A percentile compares a stretch with the other conserved stretches of the same genome.
These are phyloP conservation scores for Pseudomicrostroma phylloplanum DNA, from an alignment of 1,284 basidiomycete genomes.

Conservation along the genomic window DNA sequence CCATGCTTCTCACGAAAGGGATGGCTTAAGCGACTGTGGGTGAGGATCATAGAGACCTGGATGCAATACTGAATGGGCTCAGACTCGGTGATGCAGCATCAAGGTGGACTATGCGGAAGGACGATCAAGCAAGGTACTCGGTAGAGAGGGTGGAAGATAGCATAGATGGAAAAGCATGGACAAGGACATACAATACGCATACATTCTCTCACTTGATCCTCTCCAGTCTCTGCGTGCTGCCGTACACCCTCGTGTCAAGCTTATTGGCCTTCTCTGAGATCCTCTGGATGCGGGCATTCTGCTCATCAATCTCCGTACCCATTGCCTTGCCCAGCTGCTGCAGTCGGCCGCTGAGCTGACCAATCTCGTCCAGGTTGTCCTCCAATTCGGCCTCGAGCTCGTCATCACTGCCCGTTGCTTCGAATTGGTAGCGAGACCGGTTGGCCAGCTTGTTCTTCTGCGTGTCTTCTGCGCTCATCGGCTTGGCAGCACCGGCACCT, in stretches of 20 bases:
- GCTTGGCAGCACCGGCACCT: slow-evolving; percentile 54
- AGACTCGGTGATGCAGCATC: too few species aligned
- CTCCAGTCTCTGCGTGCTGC: slow-evolving; percentile 36
- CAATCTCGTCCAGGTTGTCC: slow-evolving; percentile 82
- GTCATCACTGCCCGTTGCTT: slow-evolving; percentile 89
- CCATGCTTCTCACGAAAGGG: too few species aligned
- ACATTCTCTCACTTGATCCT: slow-evolving; percentile 20
- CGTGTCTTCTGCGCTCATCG: slow-evolving; percentile 52
- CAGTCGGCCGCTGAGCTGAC: slow-evolving; percentile 70
- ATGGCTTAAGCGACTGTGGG: too few species aligned
- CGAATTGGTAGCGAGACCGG: slow-evolving; percentile 83
- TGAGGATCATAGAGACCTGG: too few species aligned
- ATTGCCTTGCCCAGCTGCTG: slow-evolving; percentile 78
- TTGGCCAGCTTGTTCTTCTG: slow-evolving; percentile 58
- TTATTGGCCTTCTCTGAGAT: slow-evolving; percentile 44
- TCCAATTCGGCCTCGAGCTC: slow-evolving; percentile 75
- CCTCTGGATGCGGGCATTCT: slow-evolving; percentile 42
- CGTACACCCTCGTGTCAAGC: slow-evolving; percentile 43
- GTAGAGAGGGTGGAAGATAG: too few species aligned
- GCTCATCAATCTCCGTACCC: slow-evolving; percentile 55
- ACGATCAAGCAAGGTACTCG: too few species aligned
- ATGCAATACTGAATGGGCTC: too few species aligned
- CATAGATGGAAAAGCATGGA: too few species aligned
- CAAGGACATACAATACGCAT: too few species aligned
- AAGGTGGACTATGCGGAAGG: too few species aligned